Percentiles rank a stretch among this genome's conserved stretches.
These are phyloP conservation scores for Sugiyamaella novakii DNA, from an alignment of 1,139 yeast genomes.

Conservation along the genomic window DNA sequence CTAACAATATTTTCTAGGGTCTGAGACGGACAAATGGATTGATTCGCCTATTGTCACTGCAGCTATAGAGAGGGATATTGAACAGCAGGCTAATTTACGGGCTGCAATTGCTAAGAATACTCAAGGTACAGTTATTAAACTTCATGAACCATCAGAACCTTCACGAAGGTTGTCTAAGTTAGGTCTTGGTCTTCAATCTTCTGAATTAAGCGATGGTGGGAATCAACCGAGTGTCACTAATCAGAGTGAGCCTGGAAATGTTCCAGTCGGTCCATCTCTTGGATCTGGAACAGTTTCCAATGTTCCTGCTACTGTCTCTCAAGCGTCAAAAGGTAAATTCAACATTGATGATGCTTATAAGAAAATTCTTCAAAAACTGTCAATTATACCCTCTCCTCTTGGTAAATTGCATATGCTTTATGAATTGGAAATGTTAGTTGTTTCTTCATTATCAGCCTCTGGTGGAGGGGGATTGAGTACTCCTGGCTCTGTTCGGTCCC, in stretches of 20 bases:
- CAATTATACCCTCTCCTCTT: constrained; percentile 38
- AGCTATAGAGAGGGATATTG: constrained; percentile 25
- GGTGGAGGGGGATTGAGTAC: constrained; percentile 24
- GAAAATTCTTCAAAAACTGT: constrained; percentile 33
- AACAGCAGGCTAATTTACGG: constrained; percentile 25
- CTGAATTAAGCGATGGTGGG: background rate
- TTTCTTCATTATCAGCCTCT: constrained; percentile 31
- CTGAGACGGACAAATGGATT: constrained; percentile 41
- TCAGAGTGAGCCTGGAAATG: background rate
- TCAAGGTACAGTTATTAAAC: constrained; percentile 24
- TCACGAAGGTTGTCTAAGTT: constrained; percentile 15
- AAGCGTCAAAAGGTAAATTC: constrained; percentile 23
- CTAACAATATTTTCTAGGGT: constrained; percentile 27
- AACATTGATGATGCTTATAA: constrained; percentile 37
- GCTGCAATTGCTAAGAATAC: constrained; percentile 29
- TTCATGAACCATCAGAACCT: constrained; percentile 29
- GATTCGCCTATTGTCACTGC: constrained; percentile 31
- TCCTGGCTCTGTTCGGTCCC: constrained; percentile 30
- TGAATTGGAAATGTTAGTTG: constrained; percentile 39
- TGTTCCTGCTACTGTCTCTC: constrained; percentile 1
- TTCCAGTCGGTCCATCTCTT: background rate
- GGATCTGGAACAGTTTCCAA: background rate
- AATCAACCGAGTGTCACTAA: background rate
- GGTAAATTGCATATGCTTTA: constrained; percentile 36
- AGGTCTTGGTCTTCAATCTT: constrained; percentile 6